These are phyloP conservation scores for Ophiocordyceps camponoti-saundersi DNA, from an alignment of 2,329 filamentous ascomycete species.

Conservation along the genomic window DNA sequence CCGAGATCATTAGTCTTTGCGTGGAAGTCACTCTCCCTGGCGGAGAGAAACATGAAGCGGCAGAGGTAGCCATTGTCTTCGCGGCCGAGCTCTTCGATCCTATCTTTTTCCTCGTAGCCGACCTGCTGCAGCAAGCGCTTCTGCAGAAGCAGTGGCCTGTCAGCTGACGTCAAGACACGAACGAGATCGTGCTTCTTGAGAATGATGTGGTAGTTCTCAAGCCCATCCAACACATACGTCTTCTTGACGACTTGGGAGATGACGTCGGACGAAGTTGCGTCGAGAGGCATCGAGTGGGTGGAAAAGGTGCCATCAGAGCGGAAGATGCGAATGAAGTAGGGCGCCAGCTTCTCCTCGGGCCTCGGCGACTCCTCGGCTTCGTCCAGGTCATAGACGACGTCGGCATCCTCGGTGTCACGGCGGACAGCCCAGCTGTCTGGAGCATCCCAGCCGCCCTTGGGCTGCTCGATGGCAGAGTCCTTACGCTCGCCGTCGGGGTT, in stretches of 20 bases:
- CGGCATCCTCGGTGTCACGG: slow-evolving; percentile 48
- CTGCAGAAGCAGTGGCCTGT: slow-evolving; percentile 79
- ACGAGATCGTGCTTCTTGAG: slow-evolving; percentile 85
- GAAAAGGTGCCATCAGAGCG: slow-evolving; percentile 87
- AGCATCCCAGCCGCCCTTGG: slow-evolving; percentile 64
- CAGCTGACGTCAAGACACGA: slow-evolving; percentile 58
- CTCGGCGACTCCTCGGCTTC: slow-evolving; percentile 50
- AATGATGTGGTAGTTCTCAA: slow-evolving; percentile 91
- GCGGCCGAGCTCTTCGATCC: slow-evolving; percentile 80
- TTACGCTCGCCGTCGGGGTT: slow-evolving; percentile 25
- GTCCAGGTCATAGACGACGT: slow-evolving; percentile 42
- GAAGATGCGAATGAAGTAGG: slow-evolving; percentile 92
- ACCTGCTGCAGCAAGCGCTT: slow-evolving; percentile 82
- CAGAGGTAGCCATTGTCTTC: slow-evolving; percentile 97
- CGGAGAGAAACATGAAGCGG: slow-evolving; percentile 85
- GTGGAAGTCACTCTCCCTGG: slow-evolving; percentile 68
- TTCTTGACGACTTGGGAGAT: slow-evolving; percentile 87
- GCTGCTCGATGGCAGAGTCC: slow-evolving; percentile 15
- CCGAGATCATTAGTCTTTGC: slow-evolving; percentile 56
- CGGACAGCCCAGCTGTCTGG: slow-evolving; percentile 95
- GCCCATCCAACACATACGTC: slow-evolving; percentile 74
- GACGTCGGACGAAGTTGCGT: slow-evolving; percentile 73
- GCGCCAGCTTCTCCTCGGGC: slow-evolving; percentile 55
- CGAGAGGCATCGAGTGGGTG: slow-evolving; percentile 69
- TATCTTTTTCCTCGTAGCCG: slow-evolving; percentile 74